Evolutionary conservation across 2,329 filamentous ascomycete species (phyloP).

Genomic region (Epichloe sylvatica): DNA sequence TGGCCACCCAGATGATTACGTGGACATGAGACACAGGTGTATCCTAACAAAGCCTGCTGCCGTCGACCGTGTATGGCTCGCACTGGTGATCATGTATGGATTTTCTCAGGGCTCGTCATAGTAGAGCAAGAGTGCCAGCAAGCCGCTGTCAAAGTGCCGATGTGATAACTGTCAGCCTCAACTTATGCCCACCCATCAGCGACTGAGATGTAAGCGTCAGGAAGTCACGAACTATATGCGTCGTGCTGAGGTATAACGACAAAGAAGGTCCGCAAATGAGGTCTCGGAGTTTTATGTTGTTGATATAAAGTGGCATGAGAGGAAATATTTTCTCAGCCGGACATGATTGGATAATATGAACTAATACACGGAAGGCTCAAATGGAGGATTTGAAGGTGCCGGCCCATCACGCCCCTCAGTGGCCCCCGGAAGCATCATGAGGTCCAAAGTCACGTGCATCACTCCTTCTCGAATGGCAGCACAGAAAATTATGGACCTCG

Average conservation of each 20-base stretch:
- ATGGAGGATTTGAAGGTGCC: conserved; percentile 12
- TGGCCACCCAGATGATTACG: background rate
- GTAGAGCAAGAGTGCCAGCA: background rate
- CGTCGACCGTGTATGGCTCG: conserved; percentile 5
- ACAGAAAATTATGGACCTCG: conserved; percentile 8
- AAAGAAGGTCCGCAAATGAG: background rate
- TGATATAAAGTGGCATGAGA: conserved; percentile 1
- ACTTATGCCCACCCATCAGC: conserved; percentile 1
- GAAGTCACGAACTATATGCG: conserved; percentile 8
- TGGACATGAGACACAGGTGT: conserved; percentile 1
- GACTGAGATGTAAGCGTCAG: conserved; percentile 7
- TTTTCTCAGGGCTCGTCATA: conserved; percentile 1
- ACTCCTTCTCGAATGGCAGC: conserved; percentile 2
- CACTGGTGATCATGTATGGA: conserved; percentile 1
- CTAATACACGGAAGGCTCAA: conserved; percentile 11
- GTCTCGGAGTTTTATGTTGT: background rate
- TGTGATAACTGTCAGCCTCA: conserved; percentile 5
- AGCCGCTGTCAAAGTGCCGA: background rate
- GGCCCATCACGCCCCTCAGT: conserved; percentile 12
- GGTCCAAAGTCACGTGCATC: conserved; percentile 12
- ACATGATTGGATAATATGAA: conserved; percentile 9
- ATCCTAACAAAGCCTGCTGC: conserved; percentile 1
- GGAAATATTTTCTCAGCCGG: background rate
- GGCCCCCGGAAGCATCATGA: conserved; percentile 8
- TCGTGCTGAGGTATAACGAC: background rate